These are phyloP conservation scores for Pseudogymnoascus sp. DNA, from an alignment of 2,329 filamentous ascomycete species.

Conservation along the genomic window DNA sequence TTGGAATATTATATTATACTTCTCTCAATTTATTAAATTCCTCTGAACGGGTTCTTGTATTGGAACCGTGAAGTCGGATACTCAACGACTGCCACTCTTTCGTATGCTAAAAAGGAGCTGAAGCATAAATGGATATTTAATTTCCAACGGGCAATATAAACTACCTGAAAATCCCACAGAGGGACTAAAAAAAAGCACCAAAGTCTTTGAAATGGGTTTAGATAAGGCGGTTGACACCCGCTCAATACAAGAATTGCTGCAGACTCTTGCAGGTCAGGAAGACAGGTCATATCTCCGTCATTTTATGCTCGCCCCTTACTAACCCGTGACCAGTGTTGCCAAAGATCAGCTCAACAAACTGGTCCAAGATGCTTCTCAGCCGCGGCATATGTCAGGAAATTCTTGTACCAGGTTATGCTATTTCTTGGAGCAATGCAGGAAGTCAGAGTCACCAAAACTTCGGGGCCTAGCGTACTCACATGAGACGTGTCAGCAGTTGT, in stretches of 20 bases:
- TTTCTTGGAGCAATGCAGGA: constrained; percentile 52
- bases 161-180: constrained; percentile 1
- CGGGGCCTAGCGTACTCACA: constrained; percentile 44
- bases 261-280: neutral
- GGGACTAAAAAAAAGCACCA: neutral
- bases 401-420: constrained; percentile 53
- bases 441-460: constrained; percentile 37
- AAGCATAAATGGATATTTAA: constrained; percentile 5
- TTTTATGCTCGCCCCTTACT: constrained; percentile 1
- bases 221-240: constrained; percentile 7
- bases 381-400: constrained; percentile 47
- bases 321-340: constrained; percentile 12
- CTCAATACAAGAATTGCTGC: constrained; percentile 4
- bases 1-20: constrained; percentile 2
- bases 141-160: constrained; percentile 1
- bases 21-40: neutral
- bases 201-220: neutral
- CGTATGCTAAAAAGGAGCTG: neutral
- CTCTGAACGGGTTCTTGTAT: neutral
- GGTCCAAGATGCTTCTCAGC: constrained; percentile 31
- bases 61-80: neutral
- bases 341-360: constrained; percentile 18
- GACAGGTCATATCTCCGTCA: neutral
- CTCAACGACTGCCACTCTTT: neutral
- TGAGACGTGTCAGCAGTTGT: constrained; percentile 41